A percentile compares a stretch with the other conserved stretches of the same genome.
Evolutionary conservation across 2,329 filamentous ascomycete species (phyloP).

Genomic region (Neopestalotiopsis sp.): DNA sequence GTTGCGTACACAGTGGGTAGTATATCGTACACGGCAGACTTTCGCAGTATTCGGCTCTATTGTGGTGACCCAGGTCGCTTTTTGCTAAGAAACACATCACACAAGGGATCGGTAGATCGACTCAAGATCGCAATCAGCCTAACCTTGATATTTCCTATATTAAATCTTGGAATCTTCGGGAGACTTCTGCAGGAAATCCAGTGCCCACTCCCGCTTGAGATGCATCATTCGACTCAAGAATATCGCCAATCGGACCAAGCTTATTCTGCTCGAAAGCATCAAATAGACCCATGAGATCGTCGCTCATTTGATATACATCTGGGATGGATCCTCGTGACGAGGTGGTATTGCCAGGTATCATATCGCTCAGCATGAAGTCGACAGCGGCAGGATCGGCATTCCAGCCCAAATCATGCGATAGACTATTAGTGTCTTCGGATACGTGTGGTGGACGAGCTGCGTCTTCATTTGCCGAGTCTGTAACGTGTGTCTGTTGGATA

Average conservation of each 20-base stretch:
- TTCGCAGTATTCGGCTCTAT: no score
- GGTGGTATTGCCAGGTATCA: neutral
- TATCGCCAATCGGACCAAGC: neutral
- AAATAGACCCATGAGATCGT: neutral
- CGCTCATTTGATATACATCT: constrained; percentile 8
- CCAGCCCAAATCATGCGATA: neutral
- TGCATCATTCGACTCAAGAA: neutral
- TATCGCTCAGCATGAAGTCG: neutral
- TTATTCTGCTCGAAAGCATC: neutral
- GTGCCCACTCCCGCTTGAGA: neutral
- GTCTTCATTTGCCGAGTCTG: neutral
- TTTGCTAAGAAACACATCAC: no score
- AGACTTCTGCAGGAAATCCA: neutral
- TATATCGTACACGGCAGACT: no score
- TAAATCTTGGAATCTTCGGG: neutral
- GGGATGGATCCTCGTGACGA: neutral
- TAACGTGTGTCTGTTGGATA: neutral
- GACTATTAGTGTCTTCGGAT: neutral
- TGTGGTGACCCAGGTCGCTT: no score
- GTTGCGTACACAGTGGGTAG: no score
- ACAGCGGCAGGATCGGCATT: neutral
- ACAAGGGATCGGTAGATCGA: no score
- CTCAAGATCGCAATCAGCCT: no score
- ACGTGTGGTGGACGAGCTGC: neutral
- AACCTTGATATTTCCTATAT: neutral